Evolutionary conservation across 1,139 yeast genomes (phyloP), one percentile per base, ranked within the genome.

Genomic region (Candida dubliniensis): DNA sequence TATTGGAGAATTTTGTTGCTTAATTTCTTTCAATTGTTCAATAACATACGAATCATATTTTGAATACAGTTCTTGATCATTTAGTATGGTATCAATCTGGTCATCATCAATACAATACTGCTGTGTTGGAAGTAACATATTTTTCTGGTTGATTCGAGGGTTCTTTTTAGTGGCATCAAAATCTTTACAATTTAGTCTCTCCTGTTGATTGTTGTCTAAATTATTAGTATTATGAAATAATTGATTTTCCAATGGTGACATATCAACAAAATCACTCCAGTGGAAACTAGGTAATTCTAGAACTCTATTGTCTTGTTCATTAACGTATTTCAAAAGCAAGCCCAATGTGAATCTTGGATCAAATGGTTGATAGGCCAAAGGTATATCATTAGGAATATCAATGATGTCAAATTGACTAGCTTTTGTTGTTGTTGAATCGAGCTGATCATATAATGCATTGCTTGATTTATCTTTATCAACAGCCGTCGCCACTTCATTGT

Each of bases 281-380:
- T 69, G 72, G 51, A 69, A 70, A 34, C 50, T 52, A 0, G 71
- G 65, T 8, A 66, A 36, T 12, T 44, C 47, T 5, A 48, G 46
- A 8, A 27, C 6, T 9, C 23, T 27, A 27, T 32, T 23, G 8
- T 40, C 43, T 6, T 13, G 12, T 36, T 14, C 7, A 34, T 49
- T 50, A 33, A 67, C 43, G 45, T 63, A 51, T 34, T 59, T 46
- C 8, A 67, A 49, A 1, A 67, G 24, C 6, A 61, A 32, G 1
- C 67, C 65, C 34, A 64, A 46, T 6, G 74, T 66, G 46, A 66
- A 54, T 34, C 74, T 44, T 1, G 74, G 73, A 49, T 69, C 74
- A 46, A 67, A 31, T 50, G 49, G 33, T 54, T 58, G 52, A 34
- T 42, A 60, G 38, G 12, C 50, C n/a, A 15, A 27, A 40, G 29